Percentiles rank a stretch among this genome's conserved stretches.
Evolutionary conservation across 371 early-diverging fungal species (phyloP).

Genomic region (Sporodiniella umbellata): DNA sequence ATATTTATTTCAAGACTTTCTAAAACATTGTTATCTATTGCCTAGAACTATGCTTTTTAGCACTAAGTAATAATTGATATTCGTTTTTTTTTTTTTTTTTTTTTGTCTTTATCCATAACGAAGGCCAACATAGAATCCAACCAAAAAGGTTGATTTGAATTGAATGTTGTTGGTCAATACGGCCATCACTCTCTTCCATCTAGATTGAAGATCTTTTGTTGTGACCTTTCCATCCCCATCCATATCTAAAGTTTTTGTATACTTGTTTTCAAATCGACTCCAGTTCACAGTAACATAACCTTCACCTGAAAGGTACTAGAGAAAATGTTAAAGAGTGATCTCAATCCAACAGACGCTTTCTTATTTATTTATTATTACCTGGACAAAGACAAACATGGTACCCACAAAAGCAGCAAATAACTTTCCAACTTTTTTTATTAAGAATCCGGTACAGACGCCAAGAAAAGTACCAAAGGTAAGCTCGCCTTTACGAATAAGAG

Average conservation of each 20-base stretch:
- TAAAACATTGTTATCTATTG: no score
- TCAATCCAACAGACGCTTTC: neutral
- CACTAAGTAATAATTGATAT: no score
- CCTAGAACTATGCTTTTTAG: no score
- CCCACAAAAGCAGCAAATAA: constrained; percentile 38
- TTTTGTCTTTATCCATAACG: constrained; percentile 54
- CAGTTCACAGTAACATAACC: constrained; percentile 60
- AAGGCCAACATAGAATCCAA: constrained; percentile 51
- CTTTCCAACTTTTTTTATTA: constrained; percentile 47
- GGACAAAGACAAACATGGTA: constrained; percentile 40
- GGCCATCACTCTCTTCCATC: constrained; percentile 37
- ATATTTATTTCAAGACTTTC: no score
- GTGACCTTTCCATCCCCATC: constrained; percentile 55
- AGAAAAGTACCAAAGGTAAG: constrained; percentile 45
- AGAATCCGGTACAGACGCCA: constrained; percentile 45
- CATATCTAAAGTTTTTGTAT: constrained; percentile 32
- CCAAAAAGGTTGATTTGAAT: constrained; percentile 56
- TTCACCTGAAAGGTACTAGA: constrained; percentile 43
- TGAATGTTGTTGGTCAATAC: constrained; percentile 58
- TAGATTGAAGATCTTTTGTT: constrained; percentile 33
- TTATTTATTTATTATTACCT: constrained; percentile 22
- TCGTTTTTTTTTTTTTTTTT: no score
- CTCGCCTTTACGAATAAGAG: constrained; percentile 35
- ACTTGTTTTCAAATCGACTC: constrained; percentile 46
- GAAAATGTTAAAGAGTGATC: neutral